Conservation (phyloP, 306 rosid genomes). For the Lupinus albus region DNA sequence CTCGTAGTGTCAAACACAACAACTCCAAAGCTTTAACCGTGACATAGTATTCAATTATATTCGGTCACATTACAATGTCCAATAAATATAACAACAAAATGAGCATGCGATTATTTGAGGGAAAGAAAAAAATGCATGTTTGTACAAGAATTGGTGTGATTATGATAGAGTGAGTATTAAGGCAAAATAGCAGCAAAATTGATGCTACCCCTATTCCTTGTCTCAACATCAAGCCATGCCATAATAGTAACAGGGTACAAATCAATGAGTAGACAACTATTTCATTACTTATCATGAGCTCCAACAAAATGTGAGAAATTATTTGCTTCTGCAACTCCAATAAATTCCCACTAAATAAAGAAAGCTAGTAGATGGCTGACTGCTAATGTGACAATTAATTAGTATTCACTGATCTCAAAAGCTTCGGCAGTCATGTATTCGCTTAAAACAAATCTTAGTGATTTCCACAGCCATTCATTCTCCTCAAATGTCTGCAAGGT, state of each 20-base stretch:
- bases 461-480: conserved; percentile 29
- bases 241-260: conserved; percentile 23
- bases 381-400: conserved; percentile 33
- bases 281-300: conserved; percentile 25
- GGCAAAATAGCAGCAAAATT: conserved; percentile 8
- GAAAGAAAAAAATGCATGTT: neutral
- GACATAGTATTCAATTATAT: neutral
- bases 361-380: conserved; percentile 26
- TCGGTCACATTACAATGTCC: neutral
- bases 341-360: conserved; percentile 25
- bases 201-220: conserved; percentile 29
- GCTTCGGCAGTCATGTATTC: conserved; percentile 21
- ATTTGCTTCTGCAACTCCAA: conserved; percentile 42
- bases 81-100: no score
- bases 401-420: conserved; percentile 23
- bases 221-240: conserved; percentile 31
- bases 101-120: neutral
- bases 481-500: conserved; percentile 48
- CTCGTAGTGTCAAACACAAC: neutral
- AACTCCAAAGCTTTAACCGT: neutral
- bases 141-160: conserved; percentile 20
- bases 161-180: neutral
- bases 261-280: neutral
- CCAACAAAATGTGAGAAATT: conserved; percentile 20
- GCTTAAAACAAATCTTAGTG: conserved; percentile 10